Evolutionary conservation across 2,329 filamentous ascomycete species (phyloP), one percentile per base, ranked within the genome.

Genomic region (Aspergillus bombycis): DNA sequence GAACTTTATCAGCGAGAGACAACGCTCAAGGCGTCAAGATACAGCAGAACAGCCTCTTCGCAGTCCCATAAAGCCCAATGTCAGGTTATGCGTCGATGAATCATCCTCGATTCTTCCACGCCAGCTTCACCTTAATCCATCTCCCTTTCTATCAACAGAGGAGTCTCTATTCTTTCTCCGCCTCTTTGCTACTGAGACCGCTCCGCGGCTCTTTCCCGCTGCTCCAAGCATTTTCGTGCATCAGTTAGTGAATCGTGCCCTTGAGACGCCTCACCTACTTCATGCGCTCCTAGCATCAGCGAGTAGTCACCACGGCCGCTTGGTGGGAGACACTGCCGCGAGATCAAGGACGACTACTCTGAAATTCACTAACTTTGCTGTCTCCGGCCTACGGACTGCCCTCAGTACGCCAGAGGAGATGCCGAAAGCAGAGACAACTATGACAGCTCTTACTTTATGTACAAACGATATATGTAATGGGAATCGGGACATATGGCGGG

Each of bases 381-480:
- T 75, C 28, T 68, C 70, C 8, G 65, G 65, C 38, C 62, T 75
- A 0, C 66, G 71, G 30, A 62, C 60, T 1, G 66, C 71, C 6
- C 61, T 75, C 8, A 60, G 21, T 26, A 59, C 69, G 14, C 26
- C 55, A 1, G 38, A 63, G 5, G 62, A 65, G 34, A 62, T 57
- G 16, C 48, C 70, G 14, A 70, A 63, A n/a, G 54, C 68, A 4
- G 68, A 73, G 50, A 73, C 69, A 14, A 59, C 71, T 14, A 69
- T 68, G 12, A 74, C 73, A 21, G 73, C 73, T 26, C 74, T 76
- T 67, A 65, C 69, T 3, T 56, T 76, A 8, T 76, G 73, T 57
- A 76, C 72, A 2, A 75, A 73, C 59, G 74, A 76, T 67, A 72
- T 76, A n/a, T 75, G 73, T 34, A 74, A 75, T 62, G 74, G 74